Evolutionary conservation across 2,329 filamentous ascomycete species (phyloP), one percentile per base, ranked within the genome.

Genomic region (Chrysoporthe deuterocubensis): DNA sequence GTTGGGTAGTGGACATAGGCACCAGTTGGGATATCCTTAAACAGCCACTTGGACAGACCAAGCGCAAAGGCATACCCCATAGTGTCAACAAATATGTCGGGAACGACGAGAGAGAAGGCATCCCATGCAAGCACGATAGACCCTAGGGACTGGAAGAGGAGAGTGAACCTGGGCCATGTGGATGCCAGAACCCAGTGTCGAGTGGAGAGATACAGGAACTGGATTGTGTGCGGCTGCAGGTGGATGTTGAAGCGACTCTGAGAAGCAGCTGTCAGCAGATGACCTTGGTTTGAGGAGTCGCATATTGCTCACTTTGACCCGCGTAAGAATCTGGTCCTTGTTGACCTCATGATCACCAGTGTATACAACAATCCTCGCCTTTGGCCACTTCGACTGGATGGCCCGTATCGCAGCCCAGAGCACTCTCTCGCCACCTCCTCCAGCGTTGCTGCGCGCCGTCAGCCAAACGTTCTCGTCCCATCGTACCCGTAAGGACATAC

Each of bases 1-100:
- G 95, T 98, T 0, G 96, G 96, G 77, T 98, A 99, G 81, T 99
- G 96, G 1, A 98, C 94, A 76, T 99, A 99, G 64, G 96, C 94
- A 58, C 88, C 94, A 0, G 94, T 97, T 0, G 95, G 92, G 1
- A 97, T 87, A 46, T 81, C 79, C 0, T 87, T 91, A 76, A 98
- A 98, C 34, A 98, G 83, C 71, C 92, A 86, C 76, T 94, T 96
- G 78, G 86, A 92, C 3, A 97, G 84, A 9, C 92, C 93, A 13
- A 97, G 86, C 0, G 92, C 87, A 76, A 98, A 99, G 37, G 95
- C 94, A 75, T 97, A 99, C 70, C 96, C 96, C 94, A 99, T 97
- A 1, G 96, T 99, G 76, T 99, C 96, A 73, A 99, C 85, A 77
- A 98, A 97, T 64, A 98, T 87, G 77, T 99, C 96, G 0, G 96